Percentiles rank a stretch among this genome's conserved stretches.
These are phyloP conservation scores for Alternaria sp. DNA, from an alignment of 2,329 filamentous ascomycete genomes.

Conservation along the genomic window DNA sequence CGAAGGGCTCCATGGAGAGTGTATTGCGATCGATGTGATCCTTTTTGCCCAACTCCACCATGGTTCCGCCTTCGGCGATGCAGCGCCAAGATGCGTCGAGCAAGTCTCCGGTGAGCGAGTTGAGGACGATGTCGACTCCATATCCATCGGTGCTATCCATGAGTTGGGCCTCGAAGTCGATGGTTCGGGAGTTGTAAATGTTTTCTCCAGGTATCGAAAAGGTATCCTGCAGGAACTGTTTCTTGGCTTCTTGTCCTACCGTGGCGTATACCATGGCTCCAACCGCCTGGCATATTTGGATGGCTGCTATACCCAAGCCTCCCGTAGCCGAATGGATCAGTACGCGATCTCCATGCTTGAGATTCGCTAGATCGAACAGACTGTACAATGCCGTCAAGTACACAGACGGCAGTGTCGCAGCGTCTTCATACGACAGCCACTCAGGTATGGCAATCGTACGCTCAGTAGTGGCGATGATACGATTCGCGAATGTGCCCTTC, in stretches of 20 bases:
- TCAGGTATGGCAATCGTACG: too few species aligned
- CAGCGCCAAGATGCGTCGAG: neutral
- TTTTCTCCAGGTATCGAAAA: neutral
- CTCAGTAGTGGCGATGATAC: too few species aligned
- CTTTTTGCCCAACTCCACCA: constrained; percentile 27
- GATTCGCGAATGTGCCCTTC: too few species aligned
- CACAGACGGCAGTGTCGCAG: constrained; percentile 8
- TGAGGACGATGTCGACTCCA: constrained; percentile 1
- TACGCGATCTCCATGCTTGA: constrained; percentile 24
- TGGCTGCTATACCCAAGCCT: constrained; percentile 26
- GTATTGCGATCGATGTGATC: constrained; percentile 18
- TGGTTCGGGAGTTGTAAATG: neutral
- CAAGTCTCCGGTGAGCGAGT: constrained; percentile 1
- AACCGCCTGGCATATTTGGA: constrained; percentile 17
- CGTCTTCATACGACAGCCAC: neutral
- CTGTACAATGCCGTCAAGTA: constrained; percentile 14
- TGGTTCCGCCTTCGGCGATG: constrained; percentile 13
- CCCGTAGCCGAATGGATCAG: constrained; percentile 36
- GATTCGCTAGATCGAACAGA: constrained; percentile 1
- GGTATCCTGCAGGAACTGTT: neutral
- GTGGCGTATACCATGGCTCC: constrained; percentile 7
- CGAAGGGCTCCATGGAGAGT: constrained; percentile 7
- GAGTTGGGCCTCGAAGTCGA: neutral
- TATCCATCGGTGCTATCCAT: neutral
- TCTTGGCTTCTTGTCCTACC: neutral